A percentile compares a stretch with the other conserved stretches of the same genome.
Conservation (phyloP, 2,329 filamentous ascomycete genomes). For the Dothideomycetes sp. region DNA sequence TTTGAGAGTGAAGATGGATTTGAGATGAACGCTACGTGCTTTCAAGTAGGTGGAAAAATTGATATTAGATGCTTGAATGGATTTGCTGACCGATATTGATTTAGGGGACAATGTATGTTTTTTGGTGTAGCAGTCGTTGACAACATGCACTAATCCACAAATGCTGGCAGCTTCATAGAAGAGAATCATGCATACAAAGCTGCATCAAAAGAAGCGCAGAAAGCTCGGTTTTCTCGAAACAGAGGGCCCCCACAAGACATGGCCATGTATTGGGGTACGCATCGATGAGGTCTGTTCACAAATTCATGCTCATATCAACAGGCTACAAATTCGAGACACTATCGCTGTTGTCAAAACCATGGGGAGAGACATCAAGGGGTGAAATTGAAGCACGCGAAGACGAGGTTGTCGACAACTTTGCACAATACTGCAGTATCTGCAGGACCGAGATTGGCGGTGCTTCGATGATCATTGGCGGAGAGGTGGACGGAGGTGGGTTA, state of each 20-base stretch:
- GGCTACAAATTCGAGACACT: slow-evolving; percentile 96
- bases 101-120: slow-evolving; percentile 48
- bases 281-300: background rate
- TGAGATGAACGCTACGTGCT: slow-evolving; percentile 89
- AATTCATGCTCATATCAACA: slow-evolving; percentile 26
- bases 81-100: slow-evolving; percentile 12
- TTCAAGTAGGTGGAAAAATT: slow-evolving; percentile 55
- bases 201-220: slow-evolving; percentile 51
- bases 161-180: slow-evolving; percentile 89
- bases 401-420: slow-evolving; percentile 72
- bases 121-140: too few relatives aligned
- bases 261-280: slow-evolving; percentile 84
- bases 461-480: slow-evolving; percentile 72
- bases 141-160: too few relatives aligned
- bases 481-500: slow-evolving; percentile 76
- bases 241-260: slow-evolving; percentile 53
- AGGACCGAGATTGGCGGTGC: slow-evolving; percentile 74
- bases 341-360: slow-evolving; percentile 63
- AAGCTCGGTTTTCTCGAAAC: slow-evolving; percentile 28
- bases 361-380: slow-evolving; percentile 62
- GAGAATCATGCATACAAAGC: slow-evolving; percentile 73
- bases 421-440: slow-evolving; percentile 93
- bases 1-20: slow-evolving; percentile 83
- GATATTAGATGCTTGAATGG: slow-evolving; percentile 4
- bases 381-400: slow-evolving; percentile 69